phyloP scores from a whole-genome alignment of 1,139 yeast species.

The Kluyveromyces sp. region DNA sequence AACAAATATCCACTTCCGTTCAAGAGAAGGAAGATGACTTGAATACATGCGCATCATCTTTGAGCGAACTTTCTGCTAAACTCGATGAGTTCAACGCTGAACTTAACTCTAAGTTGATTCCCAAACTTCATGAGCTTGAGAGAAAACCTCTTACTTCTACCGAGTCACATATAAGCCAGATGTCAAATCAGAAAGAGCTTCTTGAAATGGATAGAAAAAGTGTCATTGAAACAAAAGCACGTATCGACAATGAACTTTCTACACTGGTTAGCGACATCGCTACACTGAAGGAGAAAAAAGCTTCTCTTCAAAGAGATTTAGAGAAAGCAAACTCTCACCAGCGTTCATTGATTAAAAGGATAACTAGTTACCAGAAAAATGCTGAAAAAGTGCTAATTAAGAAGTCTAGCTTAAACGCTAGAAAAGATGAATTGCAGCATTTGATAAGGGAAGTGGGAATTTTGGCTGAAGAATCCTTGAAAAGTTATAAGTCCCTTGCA shows the following conservation, averaged over 20 bases:
- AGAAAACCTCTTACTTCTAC: constrained; percentile 9
- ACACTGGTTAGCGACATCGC: constrained; percentile 24
- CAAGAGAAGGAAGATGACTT: constrained; percentile 37
- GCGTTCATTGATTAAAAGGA: constrained; percentile 41
- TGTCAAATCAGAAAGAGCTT: constrained; percentile 32
- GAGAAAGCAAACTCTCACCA: constrained; percentile 53
- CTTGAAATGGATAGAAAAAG: constrained; percentile 14
- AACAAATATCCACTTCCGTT: constrained; percentile 35
- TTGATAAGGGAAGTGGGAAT: constrained; percentile 80
- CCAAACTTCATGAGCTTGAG: constrained; percentile 30
- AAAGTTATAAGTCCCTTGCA: constrained; percentile 35
- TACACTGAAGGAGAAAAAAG: constrained; percentile 23
- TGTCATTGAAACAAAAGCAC: constrained; percentile 25
- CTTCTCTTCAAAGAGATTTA: constrained; percentile 35
- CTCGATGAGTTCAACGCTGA: constrained; percentile 51
- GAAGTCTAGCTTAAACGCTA: constrained; percentile 49
- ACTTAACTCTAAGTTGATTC: constrained; percentile 45
- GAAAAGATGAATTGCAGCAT: constrained; percentile 67
- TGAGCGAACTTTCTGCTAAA: constrained; percentile 44
- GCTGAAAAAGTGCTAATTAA: constrained; percentile 61
- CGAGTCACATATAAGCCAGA: constrained; percentile 13
- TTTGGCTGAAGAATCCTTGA: constrained; percentile 78
- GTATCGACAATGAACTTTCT: constrained; percentile 32
- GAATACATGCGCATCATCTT: constrained; percentile 36
- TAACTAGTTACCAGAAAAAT: constrained; percentile 57